These are phyloP conservation scores for Penicillium sp. DNA, from an alignment of 2,329 filamentous ascomycete species.

Conservation along the genomic window DNA sequence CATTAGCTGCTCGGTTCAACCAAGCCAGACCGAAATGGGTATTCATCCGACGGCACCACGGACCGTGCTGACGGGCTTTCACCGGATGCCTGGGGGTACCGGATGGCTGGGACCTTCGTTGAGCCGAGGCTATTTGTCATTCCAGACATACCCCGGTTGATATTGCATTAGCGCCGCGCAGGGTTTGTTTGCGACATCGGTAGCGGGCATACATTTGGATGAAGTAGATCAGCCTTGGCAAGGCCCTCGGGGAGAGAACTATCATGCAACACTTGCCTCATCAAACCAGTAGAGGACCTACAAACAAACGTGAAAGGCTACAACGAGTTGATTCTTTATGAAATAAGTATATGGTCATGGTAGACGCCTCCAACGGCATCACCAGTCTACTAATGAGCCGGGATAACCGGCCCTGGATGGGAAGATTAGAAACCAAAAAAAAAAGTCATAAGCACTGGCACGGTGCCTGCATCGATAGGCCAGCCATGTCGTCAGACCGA, in stretches of 20 bases:
- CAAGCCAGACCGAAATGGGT: not conserved
- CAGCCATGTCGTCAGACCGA: conserved; percentile 15
- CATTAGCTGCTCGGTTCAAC: not conserved
- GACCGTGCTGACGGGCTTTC: not conserved
- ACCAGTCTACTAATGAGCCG: not conserved
- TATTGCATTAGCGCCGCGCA: not conserved
- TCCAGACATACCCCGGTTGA: not conserved
- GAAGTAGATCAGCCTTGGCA: not conserved
- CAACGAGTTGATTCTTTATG: not conserved
- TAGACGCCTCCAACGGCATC: not conserved
- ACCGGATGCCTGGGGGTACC: not conserved
- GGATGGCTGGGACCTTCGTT: no score
- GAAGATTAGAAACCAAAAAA: not conserved
- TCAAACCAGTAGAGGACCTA: not conserved
- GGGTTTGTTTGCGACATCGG: not conserved
- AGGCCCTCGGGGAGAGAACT: not conserved
- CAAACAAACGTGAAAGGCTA: not conserved
- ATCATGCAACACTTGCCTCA: not conserved
- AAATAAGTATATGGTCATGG: not conserved
- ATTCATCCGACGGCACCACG: not conserved
- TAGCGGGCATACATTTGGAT: not conserved
- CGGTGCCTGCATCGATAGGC: conserved; percentile 20
- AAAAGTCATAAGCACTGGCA: conserved; percentile 4
- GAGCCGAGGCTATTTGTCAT: not conserved
- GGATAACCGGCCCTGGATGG: conserved; percentile 1